Evolutionary conservation across 179 eudicot genomes (phyloP).

Genomic region (Beta lomatogona): DNA sequence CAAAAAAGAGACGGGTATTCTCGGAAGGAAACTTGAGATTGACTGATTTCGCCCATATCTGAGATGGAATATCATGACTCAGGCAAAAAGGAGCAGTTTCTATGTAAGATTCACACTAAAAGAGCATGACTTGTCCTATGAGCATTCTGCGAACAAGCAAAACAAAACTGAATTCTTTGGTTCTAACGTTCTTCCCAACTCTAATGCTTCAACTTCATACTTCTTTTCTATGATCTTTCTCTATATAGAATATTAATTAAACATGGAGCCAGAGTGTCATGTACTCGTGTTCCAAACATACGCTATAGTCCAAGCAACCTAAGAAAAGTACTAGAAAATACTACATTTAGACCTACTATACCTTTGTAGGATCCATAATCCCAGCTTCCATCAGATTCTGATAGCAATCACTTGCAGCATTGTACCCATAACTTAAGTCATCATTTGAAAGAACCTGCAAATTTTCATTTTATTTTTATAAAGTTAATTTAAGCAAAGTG

Average conservation of each 20-base stretch:
- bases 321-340: neutral
- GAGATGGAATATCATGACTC: too few relatives aligned
- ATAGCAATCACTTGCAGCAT: conserved; percentile 80
- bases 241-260: too few relatives aligned
- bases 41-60: too few relatives aligned
- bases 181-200: neutral
- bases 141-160: neutral
- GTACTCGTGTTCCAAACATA: neutral
- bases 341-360: conserved; percentile 15
- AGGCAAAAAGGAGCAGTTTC: neutral
- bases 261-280: too few relatives aligned
- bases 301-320: neutral
- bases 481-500: neutral
- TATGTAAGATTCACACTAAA: neutral
- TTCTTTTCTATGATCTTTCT: neutral
- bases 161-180: neutral
- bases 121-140: neutral
- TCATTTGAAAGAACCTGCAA: conserved; percentile 69
- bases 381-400: conserved; percentile 96
- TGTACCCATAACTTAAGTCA: conserved; percentile 69
- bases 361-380: conserved; percentile 96
- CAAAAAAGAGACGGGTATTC: too few relatives aligned
- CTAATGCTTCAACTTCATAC: neutral
- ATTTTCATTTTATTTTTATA: neutral
- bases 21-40: too few relatives aligned